Evolutionary conservation across 75 land plant species (phyloP).

Genomic region (Gnetum montanum): DNA sequence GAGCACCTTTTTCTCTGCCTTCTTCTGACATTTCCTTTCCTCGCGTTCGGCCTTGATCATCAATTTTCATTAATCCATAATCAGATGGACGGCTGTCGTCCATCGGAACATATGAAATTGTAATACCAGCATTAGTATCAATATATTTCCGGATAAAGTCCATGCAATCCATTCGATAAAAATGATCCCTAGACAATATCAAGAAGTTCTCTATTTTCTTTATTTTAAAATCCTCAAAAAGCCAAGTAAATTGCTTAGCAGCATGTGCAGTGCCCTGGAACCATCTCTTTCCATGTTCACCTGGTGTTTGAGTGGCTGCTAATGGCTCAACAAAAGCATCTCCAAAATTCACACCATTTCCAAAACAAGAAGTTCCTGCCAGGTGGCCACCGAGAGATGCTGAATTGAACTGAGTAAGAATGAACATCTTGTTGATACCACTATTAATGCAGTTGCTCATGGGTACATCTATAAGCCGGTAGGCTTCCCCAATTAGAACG

Average conservation of each 20-base stretch:
- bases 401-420: slow-evolving; percentile 77
- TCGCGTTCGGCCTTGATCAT: slow-evolving; percentile 54
- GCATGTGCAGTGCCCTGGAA: slow-evolving; percentile 87
- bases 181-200: no score
- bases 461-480: slow-evolving; percentile 78
- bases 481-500: slow-evolving; percentile 81
- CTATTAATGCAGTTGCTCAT: slow-evolving; percentile 87
- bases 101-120: slow-evolving; percentile 42
- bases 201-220: no score
- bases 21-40: no score
- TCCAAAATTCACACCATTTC: slow-evolving; percentile 67
- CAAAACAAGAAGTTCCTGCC: slow-evolving; percentile 56
- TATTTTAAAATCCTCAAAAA: no score
- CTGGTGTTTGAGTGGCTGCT: slow-evolving; percentile 81
- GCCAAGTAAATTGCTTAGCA: slow-evolving; percentile 65
- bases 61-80: slow-evolving; percentile 83
- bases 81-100: slow-evolving; percentile 88
- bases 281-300: slow-evolving; percentile 67
- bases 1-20: no score
- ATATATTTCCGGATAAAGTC: slow-evolving; percentile 33
- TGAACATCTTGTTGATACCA: slow-evolving; percentile 71
- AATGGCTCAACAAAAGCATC: slow-evolving; percentile 77
- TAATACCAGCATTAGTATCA: slow-evolving; percentile 36
- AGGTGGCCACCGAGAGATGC: slow-evolving; percentile 73
- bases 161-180: no score